Conservation (phyloP, 805 yeast genomes). For the Candida anglica region DNA sequence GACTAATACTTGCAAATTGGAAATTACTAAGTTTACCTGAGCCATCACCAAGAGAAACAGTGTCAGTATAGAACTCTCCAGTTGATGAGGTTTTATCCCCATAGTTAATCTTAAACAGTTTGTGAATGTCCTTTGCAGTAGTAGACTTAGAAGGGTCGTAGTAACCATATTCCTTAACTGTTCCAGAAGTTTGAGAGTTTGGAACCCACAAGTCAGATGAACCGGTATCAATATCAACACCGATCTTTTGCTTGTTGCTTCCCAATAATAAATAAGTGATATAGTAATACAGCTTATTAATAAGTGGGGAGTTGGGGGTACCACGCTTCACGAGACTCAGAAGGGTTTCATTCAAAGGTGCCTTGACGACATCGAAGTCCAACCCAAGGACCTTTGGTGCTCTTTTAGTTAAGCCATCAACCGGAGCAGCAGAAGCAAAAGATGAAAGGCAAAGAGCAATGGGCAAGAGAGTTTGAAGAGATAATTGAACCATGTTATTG, state of each 20-base stretch:
- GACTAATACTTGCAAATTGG: constrained; percentile 3
- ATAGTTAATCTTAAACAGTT: neutral
- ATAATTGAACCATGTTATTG: neutral
- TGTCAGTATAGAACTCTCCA: constrained; percentile 1
- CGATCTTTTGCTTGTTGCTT: constrained; percentile 6
- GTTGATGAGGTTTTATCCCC: constrained; percentile 1
- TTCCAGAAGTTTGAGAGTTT: neutral
- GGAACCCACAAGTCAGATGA: constrained; percentile 6
- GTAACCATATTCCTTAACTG: neutral
- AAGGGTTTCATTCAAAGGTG: neutral
- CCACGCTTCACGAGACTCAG: constrained; percentile 1
- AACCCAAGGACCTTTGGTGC: constrained; percentile 1
- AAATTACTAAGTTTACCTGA: constrained; percentile 1
- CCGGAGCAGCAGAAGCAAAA: constrained; percentile 1
- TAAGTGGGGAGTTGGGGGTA: neutral
- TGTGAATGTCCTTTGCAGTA: constrained; percentile 3
- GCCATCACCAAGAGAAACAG: constrained; percentile 2
- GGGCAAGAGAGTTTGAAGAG: neutral
- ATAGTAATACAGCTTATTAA: constrained; percentile 12
- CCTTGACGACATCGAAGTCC: constrained; percentile 1
- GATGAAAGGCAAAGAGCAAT: constrained; percentile 1
- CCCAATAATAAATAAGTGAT: constrained; percentile 19
- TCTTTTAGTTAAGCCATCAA: constrained; percentile 2
- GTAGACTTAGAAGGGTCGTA: constrained; percentile 1
- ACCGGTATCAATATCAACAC: constrained; percentile 10